Evolutionary conservation across 495 filamentous ascomycete genomes (phyloP).

Genomic region (Tuber melanosporum): DNA sequence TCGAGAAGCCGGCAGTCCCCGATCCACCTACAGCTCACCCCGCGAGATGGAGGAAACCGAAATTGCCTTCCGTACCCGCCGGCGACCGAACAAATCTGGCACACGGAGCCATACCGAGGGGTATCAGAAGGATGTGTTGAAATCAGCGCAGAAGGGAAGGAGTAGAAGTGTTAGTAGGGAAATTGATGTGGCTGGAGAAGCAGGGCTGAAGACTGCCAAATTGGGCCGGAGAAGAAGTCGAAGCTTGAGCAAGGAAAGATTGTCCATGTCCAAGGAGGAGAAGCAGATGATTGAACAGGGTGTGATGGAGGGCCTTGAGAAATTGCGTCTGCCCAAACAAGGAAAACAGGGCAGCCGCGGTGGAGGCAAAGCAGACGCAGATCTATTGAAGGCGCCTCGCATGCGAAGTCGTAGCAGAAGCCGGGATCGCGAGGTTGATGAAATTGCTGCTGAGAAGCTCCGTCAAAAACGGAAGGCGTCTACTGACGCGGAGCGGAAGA

Average conservation of each 20-base stretch:
- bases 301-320: slow-evolving; percentile 45
- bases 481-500: slow-evolving; percentile 33
- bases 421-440: slow-evolving; percentile 56
- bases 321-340: slow-evolving; percentile 42
- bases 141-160: slow-evolving; percentile 24
- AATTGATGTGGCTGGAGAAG: slow-evolving; percentile 46
- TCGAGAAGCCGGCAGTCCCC: slow-evolving; percentile 35
- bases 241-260: slow-evolving; percentile 66
- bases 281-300: slow-evolving; percentile 64
- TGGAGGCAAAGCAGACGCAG: slow-evolving; percentile 43
- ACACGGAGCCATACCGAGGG: slow-evolving; percentile 28
- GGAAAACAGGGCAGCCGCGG: slow-evolving; percentile 47
- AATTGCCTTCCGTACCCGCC: slow-evolving; percentile 24
- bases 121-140: slow-evolving; percentile 33
- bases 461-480: slow-evolving; percentile 37
- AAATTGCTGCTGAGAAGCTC: slow-evolving; percentile 37
- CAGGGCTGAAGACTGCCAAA: slow-evolving; percentile 40
- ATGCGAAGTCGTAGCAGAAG: slow-evolving; percentile 55
- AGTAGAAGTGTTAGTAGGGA: slow-evolving; percentile 44
- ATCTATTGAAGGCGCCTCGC: slow-evolving; percentile 34
- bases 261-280: slow-evolving; percentile 56
- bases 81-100: slow-evolving; percentile 31
- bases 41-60: slow-evolving; percentile 31
- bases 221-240: slow-evolving; percentile 53
- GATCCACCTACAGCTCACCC: slow-evolving; percentile 31